Evolutionary conservation across 2,329 filamentous ascomycete genomes (phyloP).

Genomic region (Beauveria asiatica): DNA sequence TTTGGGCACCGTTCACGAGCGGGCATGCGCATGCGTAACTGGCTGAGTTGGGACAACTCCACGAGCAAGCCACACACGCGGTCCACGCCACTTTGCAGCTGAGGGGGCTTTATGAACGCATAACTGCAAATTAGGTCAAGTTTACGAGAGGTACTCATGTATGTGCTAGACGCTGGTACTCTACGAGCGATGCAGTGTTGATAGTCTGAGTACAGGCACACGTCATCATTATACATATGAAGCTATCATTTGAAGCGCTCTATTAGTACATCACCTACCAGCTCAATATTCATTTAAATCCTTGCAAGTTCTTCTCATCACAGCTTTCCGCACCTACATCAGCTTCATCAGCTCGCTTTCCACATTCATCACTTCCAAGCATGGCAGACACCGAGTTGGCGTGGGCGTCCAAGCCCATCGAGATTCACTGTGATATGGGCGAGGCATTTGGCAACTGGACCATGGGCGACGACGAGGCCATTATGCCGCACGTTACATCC

Average conservation of each 20-base stretch:
- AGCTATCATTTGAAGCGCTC: too few relatives aligned
- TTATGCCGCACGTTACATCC: slow-evolving; percentile 2
- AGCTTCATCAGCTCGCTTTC: not conserved
- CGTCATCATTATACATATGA: too few relatives aligned
- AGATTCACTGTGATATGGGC: slow-evolving; percentile 7
- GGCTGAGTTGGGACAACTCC: not conserved
- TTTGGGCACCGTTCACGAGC: not conserved
- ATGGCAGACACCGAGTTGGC: not conserved
- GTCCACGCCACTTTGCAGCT: too few relatives aligned
- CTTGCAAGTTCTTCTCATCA: too few relatives aligned
- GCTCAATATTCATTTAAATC: not conserved
- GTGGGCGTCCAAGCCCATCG: not conserved
- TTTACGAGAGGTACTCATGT: not conserved
- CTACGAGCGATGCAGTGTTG: not conserved
- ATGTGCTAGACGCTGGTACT: not conserved
- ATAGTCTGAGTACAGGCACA: too few relatives aligned
- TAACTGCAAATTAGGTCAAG: not conserved
- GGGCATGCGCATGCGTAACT: not conserved
- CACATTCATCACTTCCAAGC: not conserved
- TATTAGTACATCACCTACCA: not conserved
- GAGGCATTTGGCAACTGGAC: slow-evolving; percentile 6
- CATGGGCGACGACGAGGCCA: slow-evolving; percentile 3
- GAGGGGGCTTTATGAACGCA: too few relatives aligned
- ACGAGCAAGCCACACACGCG: not conserved
- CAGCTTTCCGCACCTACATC: not conserved